phyloP scores from a whole-genome alignment of 345 rosid genomes.

The Moricandia arvensis region DNA sequence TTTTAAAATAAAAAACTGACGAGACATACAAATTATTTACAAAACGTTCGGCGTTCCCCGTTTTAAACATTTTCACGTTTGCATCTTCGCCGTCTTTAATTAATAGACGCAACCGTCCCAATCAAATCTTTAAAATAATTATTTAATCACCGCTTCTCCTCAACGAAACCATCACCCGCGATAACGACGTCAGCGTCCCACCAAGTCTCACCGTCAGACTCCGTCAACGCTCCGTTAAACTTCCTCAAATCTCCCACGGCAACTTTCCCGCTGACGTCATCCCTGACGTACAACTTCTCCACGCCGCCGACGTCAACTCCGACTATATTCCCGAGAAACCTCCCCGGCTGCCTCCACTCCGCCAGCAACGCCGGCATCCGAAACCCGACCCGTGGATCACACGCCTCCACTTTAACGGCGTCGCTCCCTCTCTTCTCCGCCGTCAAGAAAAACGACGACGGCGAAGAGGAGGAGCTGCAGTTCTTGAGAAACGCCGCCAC shows the following conservation, averaged over 20 bases:
- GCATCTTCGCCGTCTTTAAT: neutral
- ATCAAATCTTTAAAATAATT: neutral
- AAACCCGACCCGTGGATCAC: slow-evolving; percentile 63
- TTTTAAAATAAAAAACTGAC: neutral
- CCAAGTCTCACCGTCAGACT: slow-evolving; percentile 52
- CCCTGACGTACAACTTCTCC: slow-evolving; percentile 50
- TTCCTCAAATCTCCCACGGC: slow-evolving; percentile 76
- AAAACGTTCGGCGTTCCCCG: slow-evolving; percentile 20
- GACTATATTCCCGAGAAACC: slow-evolving; percentile 39
- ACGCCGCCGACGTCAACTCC: slow-evolving; percentile 43
- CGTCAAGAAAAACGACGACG: slow-evolving; percentile 46
- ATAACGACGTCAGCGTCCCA: slow-evolving; percentile 73
- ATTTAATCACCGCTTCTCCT: neutral
- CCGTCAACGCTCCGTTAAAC: slow-evolving; percentile 54
- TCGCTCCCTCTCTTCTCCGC: slow-evolving; percentile 40
- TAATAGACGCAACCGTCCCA: slow-evolving; percentile 27
- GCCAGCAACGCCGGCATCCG: slow-evolving; percentile 56
- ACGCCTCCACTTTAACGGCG: slow-evolving; percentile 43
- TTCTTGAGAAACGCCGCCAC: slow-evolving; percentile 39
- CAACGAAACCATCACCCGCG: slow-evolving; percentile 15
- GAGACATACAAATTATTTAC: slow-evolving; percentile 25
- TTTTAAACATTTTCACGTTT: slow-evolving; percentile 9
- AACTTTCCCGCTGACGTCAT: slow-evolving; percentile 46
- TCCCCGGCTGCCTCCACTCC: slow-evolving; percentile 59
- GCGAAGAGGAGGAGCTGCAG: slow-evolving; percentile 3